Evolutionary conservation across 495 filamentous ascomycete species (phyloP).

Genomic region (Neurospora sp.): DNA sequence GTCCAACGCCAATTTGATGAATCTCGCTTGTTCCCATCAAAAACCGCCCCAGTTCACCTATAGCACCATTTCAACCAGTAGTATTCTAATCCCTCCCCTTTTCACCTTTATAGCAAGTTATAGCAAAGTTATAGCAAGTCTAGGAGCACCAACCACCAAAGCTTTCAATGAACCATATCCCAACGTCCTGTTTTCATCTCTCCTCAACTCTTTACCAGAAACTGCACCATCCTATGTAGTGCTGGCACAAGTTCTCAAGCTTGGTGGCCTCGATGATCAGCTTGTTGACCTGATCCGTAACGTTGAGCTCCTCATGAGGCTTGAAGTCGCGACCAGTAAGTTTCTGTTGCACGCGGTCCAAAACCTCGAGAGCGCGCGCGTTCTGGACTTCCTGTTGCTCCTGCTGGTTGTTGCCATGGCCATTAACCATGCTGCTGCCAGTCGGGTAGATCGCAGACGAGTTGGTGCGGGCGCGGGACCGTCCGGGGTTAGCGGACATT

Average conservation of each 20-base stretch:
- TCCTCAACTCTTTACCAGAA: constrained; percentile 53
- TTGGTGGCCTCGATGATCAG: constrained; percentile 90
- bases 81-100: not conserved
- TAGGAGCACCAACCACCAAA: not conserved
- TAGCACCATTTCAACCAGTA: not conserved
- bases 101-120: not conserved
- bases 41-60: not conserved
- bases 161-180: not conserved
- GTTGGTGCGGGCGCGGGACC: constrained; percentile 43
- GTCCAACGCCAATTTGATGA: not conserved
- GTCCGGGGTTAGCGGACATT: constrained; percentile 34
- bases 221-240: constrained; percentile 97
- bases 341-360: constrained; percentile 89
- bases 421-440: constrained; percentile 25
- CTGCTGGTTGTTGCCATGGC: constrained; percentile 19
- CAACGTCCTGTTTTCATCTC: not conserved
- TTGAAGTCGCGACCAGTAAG: constrained; percentile 67
- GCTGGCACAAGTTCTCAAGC: constrained; percentile 94
- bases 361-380: constrained; percentile 81
- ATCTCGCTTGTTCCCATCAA: not conserved
- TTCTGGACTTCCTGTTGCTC: constrained; percentile 75
- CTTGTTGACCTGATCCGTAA: constrained; percentile 88
- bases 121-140: not conserved
- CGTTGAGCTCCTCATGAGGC: constrained; percentile 65
- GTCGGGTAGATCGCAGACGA: constrained; percentile 26